Conservation (phyloP, 2,329 filamentous ascomycete species). For the Aspergillus spinulosporus region DNA sequence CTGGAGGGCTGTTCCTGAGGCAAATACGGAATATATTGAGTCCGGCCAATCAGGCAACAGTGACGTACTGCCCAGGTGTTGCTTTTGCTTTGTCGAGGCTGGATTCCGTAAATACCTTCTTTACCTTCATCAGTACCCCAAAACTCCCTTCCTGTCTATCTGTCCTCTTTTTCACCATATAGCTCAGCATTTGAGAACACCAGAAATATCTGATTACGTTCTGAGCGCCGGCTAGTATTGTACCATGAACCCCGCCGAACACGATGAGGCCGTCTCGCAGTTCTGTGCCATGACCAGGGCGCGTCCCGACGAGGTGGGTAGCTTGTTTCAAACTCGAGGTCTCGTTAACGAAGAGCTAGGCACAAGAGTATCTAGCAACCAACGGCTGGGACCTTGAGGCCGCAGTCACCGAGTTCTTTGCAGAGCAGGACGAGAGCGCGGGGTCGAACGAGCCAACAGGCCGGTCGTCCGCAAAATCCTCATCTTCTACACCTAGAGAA, state of each 20-base stretch:
- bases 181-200: background rate
- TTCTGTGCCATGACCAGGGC: slow-evolving; percentile 60
- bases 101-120: background rate
- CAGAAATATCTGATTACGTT: background rate
- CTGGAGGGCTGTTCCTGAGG: slow-evolving; percentile 16
- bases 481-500: slow-evolving; percentile 33
- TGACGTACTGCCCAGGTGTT: slow-evolving; percentile 34
- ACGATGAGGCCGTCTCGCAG: slow-evolving; percentile 50
- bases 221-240: background rate
- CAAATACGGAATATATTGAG: slow-evolving; percentile 26
- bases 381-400: slow-evolving; percentile 66
- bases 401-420: slow-evolving; percentile 64
- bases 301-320: slow-evolving; percentile 49
- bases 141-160: background rate
- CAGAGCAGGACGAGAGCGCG: slow-evolving; percentile 45
- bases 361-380: slow-evolving; percentile 64
- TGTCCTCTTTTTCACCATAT: background rate
- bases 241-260: slow-evolving; percentile 35
- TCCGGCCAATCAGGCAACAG: slow-evolving; percentile 40
- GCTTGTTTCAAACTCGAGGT: background rate
- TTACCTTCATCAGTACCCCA: background rate
- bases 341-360: slow-evolving; percentile 48
- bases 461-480: slow-evolving; percentile 31
- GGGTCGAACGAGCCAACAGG: slow-evolving; percentile 34
- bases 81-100: slow-evolving; percentile 14